A percentile compares a stretch with the other conserved stretches of the same genome.
phyloP scores from a whole-genome alignment of 2,329 filamentous ascomycete species.

The Penicillium sp. region DNA sequence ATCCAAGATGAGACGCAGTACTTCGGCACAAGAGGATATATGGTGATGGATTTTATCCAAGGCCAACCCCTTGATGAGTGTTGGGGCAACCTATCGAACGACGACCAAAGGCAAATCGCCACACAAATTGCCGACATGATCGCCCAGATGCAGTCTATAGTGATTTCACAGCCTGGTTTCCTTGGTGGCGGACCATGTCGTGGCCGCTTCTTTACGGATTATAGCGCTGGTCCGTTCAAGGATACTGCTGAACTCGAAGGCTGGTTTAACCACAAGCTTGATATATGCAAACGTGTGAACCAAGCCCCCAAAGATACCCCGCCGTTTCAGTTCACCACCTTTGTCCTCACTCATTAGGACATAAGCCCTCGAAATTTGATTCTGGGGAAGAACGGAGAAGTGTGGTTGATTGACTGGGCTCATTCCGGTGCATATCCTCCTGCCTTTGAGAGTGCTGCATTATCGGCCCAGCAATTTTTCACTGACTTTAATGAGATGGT shows the following conservation, averaged over 20 bases:
- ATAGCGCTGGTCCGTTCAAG: constrained; percentile 22
- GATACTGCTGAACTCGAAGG: constrained; percentile 15
- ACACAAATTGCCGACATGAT: no score
- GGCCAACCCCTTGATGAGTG: constrained; percentile 24
- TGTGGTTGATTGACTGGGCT: constrained; percentile 8
- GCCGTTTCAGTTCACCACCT: constrained; percentile 13
- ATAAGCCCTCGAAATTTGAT: constrained; percentile 23
- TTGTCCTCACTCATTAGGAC: constrained; percentile 18
- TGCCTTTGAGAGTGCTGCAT: constrained; percentile 19
- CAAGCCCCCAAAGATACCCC: constrained; percentile 14
- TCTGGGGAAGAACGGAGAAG: constrained; percentile 7
- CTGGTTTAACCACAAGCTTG: constrained; percentile 25
- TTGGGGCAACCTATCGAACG: constrained; percentile 9
- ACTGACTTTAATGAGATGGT: constrained; percentile 20
- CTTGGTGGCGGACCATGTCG: constrained; percentile 18
- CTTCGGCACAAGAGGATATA: constrained; percentile 24
- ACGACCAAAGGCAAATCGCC: no score
- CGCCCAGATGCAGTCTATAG: no score
- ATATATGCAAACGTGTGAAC: constrained; percentile 15
- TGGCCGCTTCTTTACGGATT: constrained; percentile 23
- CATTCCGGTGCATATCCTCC: constrained; percentile 23
- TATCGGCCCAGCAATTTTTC: constrained; percentile 14
- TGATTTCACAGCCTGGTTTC: constrained; percentile 7
- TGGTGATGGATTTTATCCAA: constrained; percentile 30
- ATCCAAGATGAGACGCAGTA: constrained; percentile 19